Percentiles rank a stretch among this genome's conserved stretches.
Conservation (phyloP, 2,329 filamentous ascomycete species). For the Westerdykella aurantiaca region DNA sequence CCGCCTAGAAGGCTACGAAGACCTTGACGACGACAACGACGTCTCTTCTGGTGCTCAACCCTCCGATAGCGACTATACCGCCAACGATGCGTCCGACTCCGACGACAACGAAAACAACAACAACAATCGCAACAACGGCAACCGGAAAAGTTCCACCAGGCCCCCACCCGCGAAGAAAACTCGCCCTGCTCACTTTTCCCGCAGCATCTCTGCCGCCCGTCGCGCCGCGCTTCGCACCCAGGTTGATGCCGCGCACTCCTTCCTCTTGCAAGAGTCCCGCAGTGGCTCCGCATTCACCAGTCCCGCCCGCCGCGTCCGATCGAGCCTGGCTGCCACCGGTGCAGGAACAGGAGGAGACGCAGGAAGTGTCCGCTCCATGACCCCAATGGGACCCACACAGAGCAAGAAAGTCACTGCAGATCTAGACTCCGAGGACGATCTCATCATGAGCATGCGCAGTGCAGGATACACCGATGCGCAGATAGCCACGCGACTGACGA, state of each 20-base stretch:
- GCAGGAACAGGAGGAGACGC: too few species aligned
- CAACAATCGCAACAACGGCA: constrained; percentile 4
- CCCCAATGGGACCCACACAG: too few species aligned
- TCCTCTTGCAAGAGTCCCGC: constrained; percentile 9
- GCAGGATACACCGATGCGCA: constrained; percentile 41
- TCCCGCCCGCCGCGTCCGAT: too few species aligned
- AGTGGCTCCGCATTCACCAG: too few species aligned
- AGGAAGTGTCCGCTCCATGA: too few species aligned
- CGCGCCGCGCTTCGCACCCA: constrained; percentile 9
- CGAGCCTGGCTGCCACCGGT: too few species aligned
- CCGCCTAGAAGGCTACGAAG: constrained; percentile 6
- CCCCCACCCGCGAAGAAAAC: constrained; percentile 15
- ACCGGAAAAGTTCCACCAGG: not conserved
- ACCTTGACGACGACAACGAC: constrained; percentile 3
- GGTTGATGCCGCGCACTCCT: constrained; percentile 11
- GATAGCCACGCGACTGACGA: constrained; percentile 39
- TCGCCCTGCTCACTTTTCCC: constrained; percentile 5
- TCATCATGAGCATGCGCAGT: constrained; percentile 42
- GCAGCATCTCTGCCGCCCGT: constrained; percentile 3
- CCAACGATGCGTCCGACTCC: constrained; percentile 2
- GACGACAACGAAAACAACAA: constrained; percentile 9
- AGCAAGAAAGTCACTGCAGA: constrained; percentile 39
- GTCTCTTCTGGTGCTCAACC: constrained; percentile 5
- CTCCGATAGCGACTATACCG: constrained; percentile 4
- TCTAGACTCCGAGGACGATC: constrained; percentile 45